Base-by-base conservation (phyloP, 345 rosid genomes). In the Hevea brasiliensis region DNA sequence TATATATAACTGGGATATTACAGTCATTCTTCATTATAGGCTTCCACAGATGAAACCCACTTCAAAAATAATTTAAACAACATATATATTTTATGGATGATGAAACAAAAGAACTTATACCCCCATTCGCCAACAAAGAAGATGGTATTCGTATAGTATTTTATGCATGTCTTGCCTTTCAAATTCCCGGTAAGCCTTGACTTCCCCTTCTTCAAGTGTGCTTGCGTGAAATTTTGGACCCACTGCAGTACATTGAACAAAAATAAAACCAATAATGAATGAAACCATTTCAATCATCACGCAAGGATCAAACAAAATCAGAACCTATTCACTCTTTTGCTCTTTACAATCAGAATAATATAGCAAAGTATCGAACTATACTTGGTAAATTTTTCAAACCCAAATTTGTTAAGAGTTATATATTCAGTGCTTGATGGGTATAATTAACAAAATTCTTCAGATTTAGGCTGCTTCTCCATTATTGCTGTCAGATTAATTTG, bases 191-290 rank as follows among this genome's bases (percentile, higher is more conserved):
- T 85, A 86, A 42, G 83, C 84, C 53, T 69, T 72, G 51, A 94
- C 96, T 80, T 89, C 87, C 65, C 85, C 77, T 66, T 85, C 91
- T 74, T 79, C 61, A 20, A 87, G 78, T 40, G 83, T 41, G 51
- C 86, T 86, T 27, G 82, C 90, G 0, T 80, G 91, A 76, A 94
- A 83, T 56, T 88, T 89, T 47, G 90, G 76, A 42, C 97, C 97
- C 92, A 89, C 96, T 94, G 83, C 63, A 67, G 68, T 72, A 15
- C 70, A 57, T 14, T 9, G 20, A 69, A 41, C 13, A 14, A 32
- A 64, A 15, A 5, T 3, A 42, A 56, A 21, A 23, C 1, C 32
- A 57, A 35, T 5, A 24, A 35, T 5, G 62, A 18, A 64, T 42
- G 6, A 21, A 64, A 65, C 7, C 13, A 18, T 32, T 32, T 32